These are phyloP conservation scores for Cutaneotrichosporon dermatis DNA, from an alignment of 1,284 basidiomycete species.

Conservation along the genomic window DNA sequence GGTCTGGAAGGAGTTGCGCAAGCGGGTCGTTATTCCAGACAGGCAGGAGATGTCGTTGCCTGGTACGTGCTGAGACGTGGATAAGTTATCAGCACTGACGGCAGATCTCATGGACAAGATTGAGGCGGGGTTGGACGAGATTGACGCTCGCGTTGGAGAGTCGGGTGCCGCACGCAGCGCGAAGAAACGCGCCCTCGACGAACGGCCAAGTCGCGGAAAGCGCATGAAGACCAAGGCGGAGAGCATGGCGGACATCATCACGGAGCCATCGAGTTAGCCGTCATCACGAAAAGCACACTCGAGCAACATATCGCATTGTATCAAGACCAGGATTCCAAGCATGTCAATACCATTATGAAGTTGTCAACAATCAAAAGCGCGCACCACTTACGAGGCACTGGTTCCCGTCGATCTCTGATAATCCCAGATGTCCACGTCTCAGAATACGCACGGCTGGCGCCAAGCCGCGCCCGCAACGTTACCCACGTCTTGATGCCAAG, in stretches of 20 bases:
- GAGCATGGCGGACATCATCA: not conserved
- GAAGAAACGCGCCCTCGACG: not conserved
- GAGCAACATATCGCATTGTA: too few species aligned
- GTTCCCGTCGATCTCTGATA: too few species aligned
- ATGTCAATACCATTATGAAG: too few species aligned
- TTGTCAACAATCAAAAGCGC: too few species aligned
- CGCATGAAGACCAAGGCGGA: not conserved
- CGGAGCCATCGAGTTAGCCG: too few species aligned
- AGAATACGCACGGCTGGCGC: too few species aligned
- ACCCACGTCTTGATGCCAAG: too few species aligned
- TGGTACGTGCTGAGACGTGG: not conserved
- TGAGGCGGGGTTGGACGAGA: conserved; percentile 5
- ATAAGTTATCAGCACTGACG: not conserved
- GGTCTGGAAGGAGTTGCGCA: conserved; percentile 10
- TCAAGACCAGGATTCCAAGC: too few species aligned
- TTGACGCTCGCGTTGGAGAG: not conserved
- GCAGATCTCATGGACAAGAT: conserved; percentile 12
- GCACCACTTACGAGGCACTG: too few species aligned
- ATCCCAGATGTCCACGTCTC: too few species aligned
- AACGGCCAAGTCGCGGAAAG: not conserved
- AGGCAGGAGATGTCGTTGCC: conserved; percentile 5
- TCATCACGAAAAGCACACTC: too few species aligned
- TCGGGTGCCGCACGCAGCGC: not conserved
- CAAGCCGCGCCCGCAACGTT: too few species aligned
- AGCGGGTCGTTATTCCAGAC: not conserved